phyloP scores from a whole-genome alignment of 2,329 filamentous ascomycete genomes.

The Epichloe sylvatica region DNA sequence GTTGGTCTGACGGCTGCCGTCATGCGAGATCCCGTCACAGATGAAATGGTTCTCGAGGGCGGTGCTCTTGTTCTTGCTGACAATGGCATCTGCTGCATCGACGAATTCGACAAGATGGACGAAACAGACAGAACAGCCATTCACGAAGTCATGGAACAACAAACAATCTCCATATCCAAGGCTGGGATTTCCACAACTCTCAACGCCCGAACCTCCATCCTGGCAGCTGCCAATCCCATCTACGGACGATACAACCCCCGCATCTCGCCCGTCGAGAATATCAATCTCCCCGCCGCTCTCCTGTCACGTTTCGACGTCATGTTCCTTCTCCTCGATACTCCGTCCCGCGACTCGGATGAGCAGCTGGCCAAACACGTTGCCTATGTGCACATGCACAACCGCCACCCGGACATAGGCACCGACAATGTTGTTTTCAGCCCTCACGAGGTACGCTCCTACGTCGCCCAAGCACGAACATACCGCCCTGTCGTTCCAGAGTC shows the following conservation, averaged over 20 bases:
- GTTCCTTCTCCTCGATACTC: slow-evolving; percentile 92
- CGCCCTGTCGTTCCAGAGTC: slow-evolving; percentile 71
- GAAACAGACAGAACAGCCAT: slow-evolving; percentile 70
- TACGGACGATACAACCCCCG: slow-evolving; percentile 99
- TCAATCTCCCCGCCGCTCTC: slow-evolving; percentile 93
- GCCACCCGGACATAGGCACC: slow-evolving; percentile 61
- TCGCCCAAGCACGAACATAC: slow-evolving; percentile 82
- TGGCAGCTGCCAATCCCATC: slow-evolving; percentile 90
- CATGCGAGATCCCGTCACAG: slow-evolving; percentile 71
- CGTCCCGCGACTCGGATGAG: slow-evolving; percentile 76
- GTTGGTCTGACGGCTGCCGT: slow-evolving; percentile 73
- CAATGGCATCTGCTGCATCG: slow-evolving; percentile 75
- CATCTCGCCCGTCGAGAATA: slow-evolving; percentile 95
- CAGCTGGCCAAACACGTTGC: slow-evolving; percentile 92
- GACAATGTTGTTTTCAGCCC: slow-evolving; percentile 68
- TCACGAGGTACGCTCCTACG: slow-evolving; percentile 88
- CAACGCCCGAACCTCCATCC: slow-evolving; percentile 88
- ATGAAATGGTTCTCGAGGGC: slow-evolving; percentile 73
- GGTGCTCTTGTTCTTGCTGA: slow-evolving; percentile 68
- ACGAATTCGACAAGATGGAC: slow-evolving; percentile 85
- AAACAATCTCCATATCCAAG: slow-evolving; percentile 75
- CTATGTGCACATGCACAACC: slow-evolving; percentile 92
- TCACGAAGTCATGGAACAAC: slow-evolving; percentile 81
- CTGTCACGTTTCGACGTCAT: slow-evolving; percentile 94
- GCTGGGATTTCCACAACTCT: slow-evolving; percentile 60